Conservation (phyloP, 2,329 filamentous ascomycete species). For the Claviceps africana region DNA sequence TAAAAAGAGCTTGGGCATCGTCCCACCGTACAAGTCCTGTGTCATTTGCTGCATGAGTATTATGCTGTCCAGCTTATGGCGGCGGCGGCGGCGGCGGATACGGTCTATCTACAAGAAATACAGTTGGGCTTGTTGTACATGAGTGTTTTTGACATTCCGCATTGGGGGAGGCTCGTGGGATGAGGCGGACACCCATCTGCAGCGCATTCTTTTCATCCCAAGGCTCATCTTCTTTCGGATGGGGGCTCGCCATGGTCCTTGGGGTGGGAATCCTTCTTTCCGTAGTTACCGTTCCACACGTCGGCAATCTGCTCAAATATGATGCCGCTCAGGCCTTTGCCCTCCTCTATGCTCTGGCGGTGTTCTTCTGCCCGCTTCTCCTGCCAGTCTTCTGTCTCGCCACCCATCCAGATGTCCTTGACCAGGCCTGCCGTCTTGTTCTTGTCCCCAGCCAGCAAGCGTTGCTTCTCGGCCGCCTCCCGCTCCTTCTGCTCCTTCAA, state of each 20-base stretch:
- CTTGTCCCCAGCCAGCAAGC: conserved; percentile 17
- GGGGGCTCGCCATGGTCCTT: neutral
- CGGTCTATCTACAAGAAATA: neutral
- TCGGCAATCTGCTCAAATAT: conserved; percentile 44
- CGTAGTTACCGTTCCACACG: conserved; percentile 30
- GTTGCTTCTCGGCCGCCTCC: conserved; percentile 17
- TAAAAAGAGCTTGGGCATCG: neutral
- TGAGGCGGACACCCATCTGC: too few species aligned
- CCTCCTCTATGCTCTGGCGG: conserved; percentile 38
- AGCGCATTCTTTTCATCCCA: neutral
- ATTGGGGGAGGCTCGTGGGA: neutral
- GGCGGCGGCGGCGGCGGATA: neutral
- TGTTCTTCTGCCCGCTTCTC: conserved; percentile 37
- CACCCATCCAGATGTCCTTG: conserved; percentile 44
- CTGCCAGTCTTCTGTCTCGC: conserved; percentile 40
- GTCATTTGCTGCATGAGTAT: neutral
- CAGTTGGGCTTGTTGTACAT: neutral
- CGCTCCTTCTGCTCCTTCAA: conserved; percentile 32
- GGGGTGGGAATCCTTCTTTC: conserved; percentile 13
- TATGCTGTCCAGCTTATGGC: neutral
- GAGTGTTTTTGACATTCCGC: neutral
- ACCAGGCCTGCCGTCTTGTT: conserved; percentile 20
- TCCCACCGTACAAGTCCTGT: neutral
- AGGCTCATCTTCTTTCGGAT: neutral
- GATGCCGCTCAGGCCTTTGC: conserved; percentile 40